phyloP scores from a whole-genome alignment of 208 protist genomes.

The Naegleria lovaniensis region DNA sequence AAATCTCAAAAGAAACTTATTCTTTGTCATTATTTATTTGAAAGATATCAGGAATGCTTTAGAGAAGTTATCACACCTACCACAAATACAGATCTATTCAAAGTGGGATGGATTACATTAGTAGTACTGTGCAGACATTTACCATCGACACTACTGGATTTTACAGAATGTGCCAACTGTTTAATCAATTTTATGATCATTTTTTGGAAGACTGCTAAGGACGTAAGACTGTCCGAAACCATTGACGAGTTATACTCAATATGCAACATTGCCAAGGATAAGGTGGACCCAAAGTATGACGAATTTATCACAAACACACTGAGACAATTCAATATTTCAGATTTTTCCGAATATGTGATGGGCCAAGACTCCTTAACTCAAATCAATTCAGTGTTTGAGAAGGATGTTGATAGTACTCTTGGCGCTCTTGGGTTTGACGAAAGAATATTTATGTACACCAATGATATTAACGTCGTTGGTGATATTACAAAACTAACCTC shows the following conservation, averaged over 20 bases:
- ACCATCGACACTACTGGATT: not conserved
- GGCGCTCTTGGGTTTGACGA: not conserved
- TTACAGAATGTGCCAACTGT: not conserved
- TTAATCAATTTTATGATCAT: not conserved
- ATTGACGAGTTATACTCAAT: not conserved
- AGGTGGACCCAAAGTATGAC: not conserved
- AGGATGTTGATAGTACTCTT: not conserved
- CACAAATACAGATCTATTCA: not conserved
- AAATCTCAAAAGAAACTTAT: slow-evolving; percentile 1
- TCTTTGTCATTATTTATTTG: not conserved
- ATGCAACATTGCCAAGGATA: not conserved
- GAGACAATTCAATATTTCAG: not conserved
- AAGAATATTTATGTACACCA: not conserved
- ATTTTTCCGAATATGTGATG: not conserved
- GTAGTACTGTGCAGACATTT: not conserved
- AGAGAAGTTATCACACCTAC: not conserved
- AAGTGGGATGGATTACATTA: not conserved
- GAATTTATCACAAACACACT: not conserved
- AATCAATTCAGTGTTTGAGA: not conserved
- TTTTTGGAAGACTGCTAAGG: not conserved
- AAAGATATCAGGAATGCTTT: not conserved
- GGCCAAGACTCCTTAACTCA: not conserved
- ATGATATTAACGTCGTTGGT: not conserved
- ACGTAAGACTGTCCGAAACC: not conserved
- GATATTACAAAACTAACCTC: not conserved